phyloP scores from a whole-genome alignment of 2,329 filamentous ascomycete genomes.

The Exophiala oligosperma region DNA sequence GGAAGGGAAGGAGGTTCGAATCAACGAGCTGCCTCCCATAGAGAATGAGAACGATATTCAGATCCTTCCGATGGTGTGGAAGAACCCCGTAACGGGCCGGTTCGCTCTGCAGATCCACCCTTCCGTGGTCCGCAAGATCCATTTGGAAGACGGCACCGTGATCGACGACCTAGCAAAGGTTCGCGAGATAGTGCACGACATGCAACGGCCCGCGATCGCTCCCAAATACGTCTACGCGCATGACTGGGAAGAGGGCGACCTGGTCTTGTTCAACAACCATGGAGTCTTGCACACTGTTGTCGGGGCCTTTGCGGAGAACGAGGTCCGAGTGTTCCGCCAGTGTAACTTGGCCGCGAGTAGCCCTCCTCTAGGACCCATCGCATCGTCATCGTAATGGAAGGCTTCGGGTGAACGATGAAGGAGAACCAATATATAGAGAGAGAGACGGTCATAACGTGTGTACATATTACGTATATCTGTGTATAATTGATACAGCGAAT shows the following conservation, averaged over 20 bases:
- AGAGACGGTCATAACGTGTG: too few relatives aligned
- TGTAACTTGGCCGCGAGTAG: slow-evolving; percentile 73
- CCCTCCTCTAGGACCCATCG: slow-evolving; percentile 52
- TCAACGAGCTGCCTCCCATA: slow-evolving; percentile 62
- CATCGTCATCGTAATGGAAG: not conserved
- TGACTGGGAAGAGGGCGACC: slow-evolving; percentile 74
- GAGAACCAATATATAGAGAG: too few relatives aligned
- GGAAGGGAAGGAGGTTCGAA: slow-evolving; percentile 62
- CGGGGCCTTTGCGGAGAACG: slow-evolving; percentile 70
- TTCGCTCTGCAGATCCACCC: slow-evolving; percentile 75
- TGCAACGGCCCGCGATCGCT: slow-evolving; percentile 72
- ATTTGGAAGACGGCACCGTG: slow-evolving; percentile 64
- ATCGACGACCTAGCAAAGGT: slow-evolving; percentile 68
- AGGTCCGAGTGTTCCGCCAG: slow-evolving; percentile 73
- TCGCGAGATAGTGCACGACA: slow-evolving; percentile 66
- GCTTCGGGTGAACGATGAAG: not conserved
- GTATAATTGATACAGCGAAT: too few relatives aligned
- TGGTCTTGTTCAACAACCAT: slow-evolving; percentile 77
- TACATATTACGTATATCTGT: too few relatives aligned
- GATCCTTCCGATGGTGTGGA: slow-evolving; percentile 74
- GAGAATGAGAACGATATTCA: slow-evolving; percentile 65
- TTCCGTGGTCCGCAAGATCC: slow-evolving; percentile 67
- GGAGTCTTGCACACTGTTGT: slow-evolving; percentile 74
- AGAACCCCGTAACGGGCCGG: slow-evolving; percentile 68
- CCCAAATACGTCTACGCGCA: slow-evolving; percentile 69